Evolutionary conservation across 192 early-diverging fungal species (phyloP).

Genomic region (Coemansia sp.): DNA sequence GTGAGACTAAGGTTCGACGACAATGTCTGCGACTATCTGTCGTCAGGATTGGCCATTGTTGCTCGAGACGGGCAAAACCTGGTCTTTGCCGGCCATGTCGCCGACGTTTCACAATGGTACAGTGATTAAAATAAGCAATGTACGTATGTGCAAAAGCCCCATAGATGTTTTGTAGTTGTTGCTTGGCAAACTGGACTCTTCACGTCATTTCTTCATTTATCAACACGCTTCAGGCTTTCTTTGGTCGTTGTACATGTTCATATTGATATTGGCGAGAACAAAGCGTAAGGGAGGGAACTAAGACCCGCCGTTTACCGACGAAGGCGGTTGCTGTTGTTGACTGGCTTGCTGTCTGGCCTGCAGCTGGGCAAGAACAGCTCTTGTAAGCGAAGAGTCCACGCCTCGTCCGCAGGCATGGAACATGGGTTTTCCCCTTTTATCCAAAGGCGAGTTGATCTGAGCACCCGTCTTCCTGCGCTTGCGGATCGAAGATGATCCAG

Average conservation of each 20-base stretch:
- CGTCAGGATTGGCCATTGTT: constrained; percentile 39
- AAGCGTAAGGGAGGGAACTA: background rate
- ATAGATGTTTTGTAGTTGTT: no score
- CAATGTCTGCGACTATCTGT: constrained; percentile 29
- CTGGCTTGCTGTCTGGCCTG: constrained; percentile 20
- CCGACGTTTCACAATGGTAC: constrained; percentile 5
- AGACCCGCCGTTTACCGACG: background rate
- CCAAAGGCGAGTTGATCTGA: constrained; percentile 26
- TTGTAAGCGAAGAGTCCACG: constrained; percentile 52
- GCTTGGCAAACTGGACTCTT: no score
- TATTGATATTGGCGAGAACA: background rate
- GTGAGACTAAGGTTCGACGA: constrained; percentile 40
- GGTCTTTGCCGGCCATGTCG: constrained; percentile 42
- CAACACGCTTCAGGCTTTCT: no score
- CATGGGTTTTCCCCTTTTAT: constrained; percentile 37
- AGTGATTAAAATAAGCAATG: no score
- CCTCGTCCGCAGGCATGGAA: constrained; percentile 54
- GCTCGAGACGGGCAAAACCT: constrained; percentile 46
- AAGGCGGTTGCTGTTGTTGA: background rate
- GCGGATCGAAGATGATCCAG: background rate
- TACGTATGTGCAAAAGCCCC: no score
- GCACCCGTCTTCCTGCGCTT: constrained; percentile 27
- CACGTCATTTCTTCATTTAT: no score
- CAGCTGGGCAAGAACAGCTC: constrained; percentile 51
- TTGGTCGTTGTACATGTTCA: no score